Conservation (phyloP, 345 rosid genomes). For the Ceriops tagal region DNA sequence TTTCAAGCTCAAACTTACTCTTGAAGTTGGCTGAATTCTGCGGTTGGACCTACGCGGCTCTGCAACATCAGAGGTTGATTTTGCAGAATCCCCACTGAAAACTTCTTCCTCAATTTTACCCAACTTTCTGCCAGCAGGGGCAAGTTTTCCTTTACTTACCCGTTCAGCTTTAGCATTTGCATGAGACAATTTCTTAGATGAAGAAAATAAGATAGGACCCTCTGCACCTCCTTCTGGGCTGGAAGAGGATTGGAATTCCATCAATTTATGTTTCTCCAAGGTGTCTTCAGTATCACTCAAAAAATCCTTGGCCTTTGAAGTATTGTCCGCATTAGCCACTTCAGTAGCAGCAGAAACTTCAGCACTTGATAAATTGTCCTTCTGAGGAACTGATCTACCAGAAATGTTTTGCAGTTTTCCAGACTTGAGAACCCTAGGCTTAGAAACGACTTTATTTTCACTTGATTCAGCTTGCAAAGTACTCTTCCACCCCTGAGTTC, state of each 20-base stretch:
- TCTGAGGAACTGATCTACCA: conserved; percentile 46
- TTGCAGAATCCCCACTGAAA: conserved; percentile 34
- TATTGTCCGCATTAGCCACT: conserved; percentile 35
- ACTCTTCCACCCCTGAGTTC: conserved; percentile 58
- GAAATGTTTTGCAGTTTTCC: conserved; percentile 48
- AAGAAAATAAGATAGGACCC: conserved; percentile 47
- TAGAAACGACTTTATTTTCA: conserved; percentile 55
- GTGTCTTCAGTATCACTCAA: conserved; percentile 32
- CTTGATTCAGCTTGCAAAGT: conserved; percentile 45
- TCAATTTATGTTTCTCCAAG: conserved; percentile 35
- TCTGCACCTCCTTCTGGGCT: conserved; percentile 40
- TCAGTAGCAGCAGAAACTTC: conserved; percentile 35
- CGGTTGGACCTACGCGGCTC: conserved; percentile 94
- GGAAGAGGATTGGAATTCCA: conserved; percentile 38
- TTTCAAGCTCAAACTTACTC: conserved; percentile 44
- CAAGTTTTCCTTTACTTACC: conserved; percentile 27
- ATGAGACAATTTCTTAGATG: conserved; percentile 39
- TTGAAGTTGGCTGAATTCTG: conserved; percentile 94
- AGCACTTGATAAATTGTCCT: conserved; percentile 34
- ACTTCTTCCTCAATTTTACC: conserved; percentile 36
- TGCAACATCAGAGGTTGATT: conserved; percentile 34
- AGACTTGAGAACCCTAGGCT: conserved; percentile 55
- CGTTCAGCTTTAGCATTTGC: conserved; percentile 17
- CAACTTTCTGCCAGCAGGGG: conserved; percentile 22
- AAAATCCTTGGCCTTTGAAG: conserved; percentile 40